Base-by-base conservation (phyloP, 179 eudicot genomes). In the Beta lomatogona region DNA sequence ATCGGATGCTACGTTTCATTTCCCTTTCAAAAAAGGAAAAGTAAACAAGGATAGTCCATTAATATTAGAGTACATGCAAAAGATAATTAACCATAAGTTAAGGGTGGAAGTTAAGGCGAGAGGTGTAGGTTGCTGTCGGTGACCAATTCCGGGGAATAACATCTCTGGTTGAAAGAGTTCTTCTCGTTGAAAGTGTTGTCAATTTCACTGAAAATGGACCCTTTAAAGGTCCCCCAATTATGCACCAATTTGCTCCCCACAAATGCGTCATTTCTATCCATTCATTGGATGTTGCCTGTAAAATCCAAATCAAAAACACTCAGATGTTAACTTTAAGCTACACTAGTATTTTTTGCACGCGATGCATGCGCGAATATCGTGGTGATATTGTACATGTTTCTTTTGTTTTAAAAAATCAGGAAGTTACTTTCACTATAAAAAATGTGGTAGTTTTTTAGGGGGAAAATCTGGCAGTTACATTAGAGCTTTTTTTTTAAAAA, bases 201-300 rank as follows among this genome's bases (percentile, higher is more conserved):
- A 96, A 78, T 79, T 91, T 96, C 66, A 96, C 94, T 0, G 99
- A 96, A 65, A 96, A 92, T 79, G 99, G 98, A 6, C 99, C 99
- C 50, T 71, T 86, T 57, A 94, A 83, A 9, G 99, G 99, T 52
- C 99, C 99, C 41, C 90, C 91, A 45, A 85, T 90, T 18, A 94
- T 88, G 86, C 88, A 87, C 98, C 99, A 96, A 59, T 79, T 92
- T 80, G 99, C 99, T n/a, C 99, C 99, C 99, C 98, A 96, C 84
- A 96, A 48, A 86, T 96, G 99, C 4, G 86, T 85, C 99, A 96
- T 96, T 83, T 90, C 91, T 53, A 91, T 86, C 99, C 99, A 96
- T 48, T 89, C 87, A 12, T 64, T 86, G 50, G 99, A 92, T 21
- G 86, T 83, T 61, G 92, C 88, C 99, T 96, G 91, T 82, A 36